Evolutionary conservation across 805 yeast genomes (phyloP).

Genomic region (Zygotorulaspora danielsina): DNA sequence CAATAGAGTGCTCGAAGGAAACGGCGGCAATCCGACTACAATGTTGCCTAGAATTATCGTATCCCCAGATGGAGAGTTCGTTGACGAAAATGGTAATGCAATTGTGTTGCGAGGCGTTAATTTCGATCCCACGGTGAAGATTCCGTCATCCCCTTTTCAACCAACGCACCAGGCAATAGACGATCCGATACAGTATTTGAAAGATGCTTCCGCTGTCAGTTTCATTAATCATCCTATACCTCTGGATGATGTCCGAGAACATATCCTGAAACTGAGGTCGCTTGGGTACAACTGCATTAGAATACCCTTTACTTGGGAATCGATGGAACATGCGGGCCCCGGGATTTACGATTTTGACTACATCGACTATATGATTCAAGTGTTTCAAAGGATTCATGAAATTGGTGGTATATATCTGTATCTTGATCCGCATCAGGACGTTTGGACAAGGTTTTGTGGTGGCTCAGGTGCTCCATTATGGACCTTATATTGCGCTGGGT

Average conservation of each 20-base stretch:
- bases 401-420: conserved; percentile 75
- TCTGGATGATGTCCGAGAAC: conserved; percentile 63
- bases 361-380: conserved; percentile 60
- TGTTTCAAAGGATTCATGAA: conserved; percentile 52
- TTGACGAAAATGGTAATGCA: conserved; percentile 52
- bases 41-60: conserved; percentile 32
- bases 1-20: background rate
- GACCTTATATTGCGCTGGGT: conserved; percentile 86
- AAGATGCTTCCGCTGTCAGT: conserved; percentile 69
- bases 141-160: conserved; percentile 55
- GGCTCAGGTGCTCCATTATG: conserved; percentile 94
- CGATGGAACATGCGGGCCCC: conserved; percentile 85
- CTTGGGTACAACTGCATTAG: conserved; percentile 82
- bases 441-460: conserved; percentile 84
- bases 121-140: conserved; percentile 67
- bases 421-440: conserved; percentile 90
- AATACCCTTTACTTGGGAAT: conserved; percentile 85
- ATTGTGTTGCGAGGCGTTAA: conserved; percentile 75
- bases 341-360: conserved; percentile 74
- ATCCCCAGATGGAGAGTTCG: conserved; percentile 54
- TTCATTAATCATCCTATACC: conserved; percentile 83
- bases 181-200: conserved; percentile 44
- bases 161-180: conserved; percentile 37
- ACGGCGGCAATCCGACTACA: background rate
- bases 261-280: conserved; percentile 63